Conservation (phyloP, 1,139 yeast species). For the Geotrichum siamense region DNA sequence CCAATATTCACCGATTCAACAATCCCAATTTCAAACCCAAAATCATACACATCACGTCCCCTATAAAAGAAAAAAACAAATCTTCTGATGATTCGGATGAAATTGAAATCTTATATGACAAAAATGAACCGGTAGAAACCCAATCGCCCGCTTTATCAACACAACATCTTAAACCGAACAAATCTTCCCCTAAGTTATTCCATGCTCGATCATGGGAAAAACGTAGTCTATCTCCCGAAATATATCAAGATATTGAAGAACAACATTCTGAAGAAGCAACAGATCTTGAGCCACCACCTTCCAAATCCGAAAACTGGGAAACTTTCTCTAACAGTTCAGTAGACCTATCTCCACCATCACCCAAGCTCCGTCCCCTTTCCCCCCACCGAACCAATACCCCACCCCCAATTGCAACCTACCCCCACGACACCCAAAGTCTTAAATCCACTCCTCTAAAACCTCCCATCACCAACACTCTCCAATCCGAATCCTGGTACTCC, state of each 20-base stretch:
- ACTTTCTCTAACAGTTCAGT: slow-evolving; percentile 12
- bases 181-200: no score
- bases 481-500: slow-evolving; percentile 25
- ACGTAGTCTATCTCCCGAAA: slow-evolving; percentile 6
- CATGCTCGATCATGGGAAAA: neutral
- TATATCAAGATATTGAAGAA: slow-evolving; percentile 8
- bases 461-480: neutral
- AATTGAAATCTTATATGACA: no score
- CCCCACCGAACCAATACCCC: slow-evolving; percentile 9
- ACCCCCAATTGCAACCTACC: neutral
- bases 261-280: neutral
- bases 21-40: neutral
- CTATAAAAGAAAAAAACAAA: no score
- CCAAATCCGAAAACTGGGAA: slow-evolving; percentile 15
- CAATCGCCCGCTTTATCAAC: no score
- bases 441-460: slow-evolving; percentile 7
- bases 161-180: no score
- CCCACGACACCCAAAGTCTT: neutral
- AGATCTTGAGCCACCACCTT: slow-evolving; percentile 1
- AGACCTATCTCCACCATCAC: slow-evolving; percentile 8
- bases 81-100: no score
- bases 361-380: slow-evolving; percentile 6
- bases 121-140: no score
- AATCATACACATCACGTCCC: neutral
- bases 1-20: neutral